phyloP scores from a whole-genome alignment of 2,329 filamentous ascomycete species.

The Ilyonectria destructans region DNA sequence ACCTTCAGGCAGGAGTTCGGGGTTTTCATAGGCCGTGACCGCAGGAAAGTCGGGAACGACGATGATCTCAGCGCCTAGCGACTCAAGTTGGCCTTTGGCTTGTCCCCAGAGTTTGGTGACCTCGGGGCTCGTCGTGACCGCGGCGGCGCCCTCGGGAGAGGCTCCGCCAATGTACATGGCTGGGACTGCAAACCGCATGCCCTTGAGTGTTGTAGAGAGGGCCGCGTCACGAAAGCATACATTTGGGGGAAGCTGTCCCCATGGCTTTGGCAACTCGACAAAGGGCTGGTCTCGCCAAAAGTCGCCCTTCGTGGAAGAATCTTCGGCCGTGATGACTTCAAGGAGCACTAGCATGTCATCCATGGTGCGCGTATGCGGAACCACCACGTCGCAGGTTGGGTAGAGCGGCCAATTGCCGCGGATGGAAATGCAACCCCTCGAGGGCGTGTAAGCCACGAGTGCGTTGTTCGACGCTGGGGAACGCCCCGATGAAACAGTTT shows the following conservation, averaged over 20 bases:
- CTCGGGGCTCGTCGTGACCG: neutral
- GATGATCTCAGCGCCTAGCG: constrained; percentile 17
- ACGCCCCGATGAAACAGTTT: constrained; percentile 71
- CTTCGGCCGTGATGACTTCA: constrained; percentile 62
- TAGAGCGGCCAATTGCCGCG: constrained; percentile 71
- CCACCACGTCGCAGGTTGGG: constrained; percentile 69
- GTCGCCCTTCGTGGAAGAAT: constrained; percentile 58
- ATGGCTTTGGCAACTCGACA: constrained; percentile 57
- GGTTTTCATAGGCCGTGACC: constrained; percentile 63
- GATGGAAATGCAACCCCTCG: constrained; percentile 65
- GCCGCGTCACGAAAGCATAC: constrained; percentile 39
- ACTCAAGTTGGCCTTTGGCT: constrained; percentile 17
- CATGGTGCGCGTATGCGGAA: constrained; percentile 68
- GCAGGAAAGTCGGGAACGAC: constrained; percentile 58
- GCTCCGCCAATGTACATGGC: constrained; percentile 23
- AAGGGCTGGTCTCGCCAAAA: constrained; percentile 70
- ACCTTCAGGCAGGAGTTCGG: constrained; percentile 56
- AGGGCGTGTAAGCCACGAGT: constrained; percentile 71
- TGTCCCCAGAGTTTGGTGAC: constrained; percentile 17
- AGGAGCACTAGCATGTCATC: constrained; percentile 66
- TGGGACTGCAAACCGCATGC: constrained; percentile 34
- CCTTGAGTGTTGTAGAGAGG: constrained; percentile 55
- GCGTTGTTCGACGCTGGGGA: constrained; percentile 72
- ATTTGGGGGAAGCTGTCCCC: neutral
- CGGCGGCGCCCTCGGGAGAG: neutral